phyloP scores from a whole-genome alignment of 768 basidiomycete genomes.

The Mycena galericulata region DNA sequence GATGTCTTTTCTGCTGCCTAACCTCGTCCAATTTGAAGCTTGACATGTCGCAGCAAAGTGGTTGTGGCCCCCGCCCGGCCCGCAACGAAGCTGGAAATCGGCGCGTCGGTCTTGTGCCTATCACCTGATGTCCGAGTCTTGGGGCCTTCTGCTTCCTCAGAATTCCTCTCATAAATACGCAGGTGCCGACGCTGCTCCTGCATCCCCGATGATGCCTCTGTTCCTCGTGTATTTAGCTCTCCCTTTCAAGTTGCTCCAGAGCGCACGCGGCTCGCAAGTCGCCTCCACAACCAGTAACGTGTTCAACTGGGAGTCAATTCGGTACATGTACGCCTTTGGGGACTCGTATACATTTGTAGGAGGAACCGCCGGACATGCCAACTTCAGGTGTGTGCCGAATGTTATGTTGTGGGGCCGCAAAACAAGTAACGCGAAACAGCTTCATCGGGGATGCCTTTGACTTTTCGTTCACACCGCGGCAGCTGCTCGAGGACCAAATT shows the following conservation, averaged over 20 bases:
- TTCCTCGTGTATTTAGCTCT: not conserved
- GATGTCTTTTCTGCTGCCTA: no score
- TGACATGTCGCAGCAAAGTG: no score
- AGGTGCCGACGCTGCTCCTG: no score
- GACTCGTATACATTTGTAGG: slow-evolving; percentile 70
- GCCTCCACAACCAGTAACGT: not conserved
- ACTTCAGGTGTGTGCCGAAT: slow-evolving; percentile 56
- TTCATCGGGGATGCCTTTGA: slow-evolving; percentile 63
- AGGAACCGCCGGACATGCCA: slow-evolving; percentile 59
- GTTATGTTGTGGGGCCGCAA: not conserved
- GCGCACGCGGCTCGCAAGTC: not conserved
- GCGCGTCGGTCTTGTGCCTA: slow-evolving; percentile 18
- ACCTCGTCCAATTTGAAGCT: no score
- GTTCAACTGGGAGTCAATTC: slow-evolving; percentile 58
- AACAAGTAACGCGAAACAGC: slow-evolving; percentile 40
- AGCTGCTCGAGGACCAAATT: slow-evolving; percentile 58
- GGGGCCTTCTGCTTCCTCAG: not conserved
- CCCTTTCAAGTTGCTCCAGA: not conserved
- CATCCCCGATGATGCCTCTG: not conserved
- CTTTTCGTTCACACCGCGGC: slow-evolving; percentile 54
- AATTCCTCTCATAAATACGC: not conserved
- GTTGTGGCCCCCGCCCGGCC: not conserved
- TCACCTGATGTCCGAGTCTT: slow-evolving; percentile 11
- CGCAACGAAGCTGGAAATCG: not conserved
- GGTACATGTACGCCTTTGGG: slow-evolving; percentile 65